Percentiles rank a stretch among this genome's conserved stretches.
These are phyloP conservation scores for Sophora flavescens DNA, from an alignment of 306 rosid genomes.

Conservation along the genomic window DNA sequence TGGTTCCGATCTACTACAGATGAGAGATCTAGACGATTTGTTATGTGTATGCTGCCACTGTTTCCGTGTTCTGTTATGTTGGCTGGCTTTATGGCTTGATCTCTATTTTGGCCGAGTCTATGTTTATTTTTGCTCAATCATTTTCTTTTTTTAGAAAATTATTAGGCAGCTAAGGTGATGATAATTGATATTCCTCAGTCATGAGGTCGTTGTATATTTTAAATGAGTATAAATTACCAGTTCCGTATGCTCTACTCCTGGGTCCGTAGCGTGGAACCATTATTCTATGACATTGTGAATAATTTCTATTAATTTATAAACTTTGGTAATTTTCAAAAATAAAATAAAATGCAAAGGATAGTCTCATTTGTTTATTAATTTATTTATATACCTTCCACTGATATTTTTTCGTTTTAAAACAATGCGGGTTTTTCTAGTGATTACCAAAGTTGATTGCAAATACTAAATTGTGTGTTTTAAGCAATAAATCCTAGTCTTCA, in stretches of 20 bases:
- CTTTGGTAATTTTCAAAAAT: neutral
- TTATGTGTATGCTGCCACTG: neutral
- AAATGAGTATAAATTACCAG: slow-evolving; percentile 2
- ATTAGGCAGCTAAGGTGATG: neutral
- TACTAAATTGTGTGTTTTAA: neutral
- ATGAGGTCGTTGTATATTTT: neutral
- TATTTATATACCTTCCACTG: neutral
- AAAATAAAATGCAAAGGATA: neutral
- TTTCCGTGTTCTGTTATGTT: neutral
- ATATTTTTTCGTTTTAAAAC: neutral
- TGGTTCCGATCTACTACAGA: slow-evolving; percentile 28
- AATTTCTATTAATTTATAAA: neutral
- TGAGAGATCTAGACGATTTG: slow-evolving; percentile 34
- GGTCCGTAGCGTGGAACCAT: neutral
- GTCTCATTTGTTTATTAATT: neutral
- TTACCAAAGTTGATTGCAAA: neutral
- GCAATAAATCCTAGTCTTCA: neutral
- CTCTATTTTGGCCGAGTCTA: slow-evolving; percentile 49
- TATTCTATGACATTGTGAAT: neutral
- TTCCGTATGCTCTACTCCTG: neutral
- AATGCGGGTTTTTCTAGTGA: neutral
- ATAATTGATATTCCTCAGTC: slow-evolving; percentile 8
- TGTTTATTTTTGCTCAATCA: neutral
- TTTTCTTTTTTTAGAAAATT: neutral
- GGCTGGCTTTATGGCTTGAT: slow-evolving; percentile 41